Evolutionary conservation across 768 basidiomycete genomes (phyloP).

Genomic region (Naematelia aurantialba): DNA sequence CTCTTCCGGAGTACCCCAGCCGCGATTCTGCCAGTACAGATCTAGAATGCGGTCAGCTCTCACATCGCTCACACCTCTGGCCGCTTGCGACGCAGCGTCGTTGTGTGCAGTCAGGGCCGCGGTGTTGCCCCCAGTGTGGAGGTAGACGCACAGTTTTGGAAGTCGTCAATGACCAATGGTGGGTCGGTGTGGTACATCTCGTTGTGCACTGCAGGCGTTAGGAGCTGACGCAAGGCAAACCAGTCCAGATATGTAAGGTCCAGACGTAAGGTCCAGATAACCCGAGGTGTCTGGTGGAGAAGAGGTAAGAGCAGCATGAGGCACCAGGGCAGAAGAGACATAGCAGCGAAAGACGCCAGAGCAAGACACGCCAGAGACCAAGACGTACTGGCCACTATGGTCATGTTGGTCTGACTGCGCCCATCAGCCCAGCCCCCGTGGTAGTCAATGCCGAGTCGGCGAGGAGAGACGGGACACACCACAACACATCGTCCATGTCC

Average conservation of each 20-base stretch:
- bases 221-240: too few species aligned
- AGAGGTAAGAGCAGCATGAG: too few species aligned
- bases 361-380: not conserved
- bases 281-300: not conserved
- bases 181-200: conserved; percentile 33
- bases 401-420: conserved; percentile 38
- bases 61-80: too few species aligned
- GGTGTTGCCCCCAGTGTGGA: not conserved
- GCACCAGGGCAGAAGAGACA: not conserved
- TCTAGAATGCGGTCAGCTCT: conserved; percentile 10
- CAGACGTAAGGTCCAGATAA: not conserved
- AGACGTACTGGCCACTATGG: conserved; percentile 37
- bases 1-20: conserved; percentile 43
- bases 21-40: conserved; percentile 49
- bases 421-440: not conserved
- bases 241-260: too few species aligned
- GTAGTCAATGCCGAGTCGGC: not conserved
- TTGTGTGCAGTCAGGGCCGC: too few species aligned
- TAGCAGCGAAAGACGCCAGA: not conserved
- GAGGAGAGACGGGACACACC: conserved; percentile 17
- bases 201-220: conserved; percentile 43
- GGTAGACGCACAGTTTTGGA: conserved; percentile 39
- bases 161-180: conserved; percentile 40
- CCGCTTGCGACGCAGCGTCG: too few species aligned
- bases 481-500: conserved; percentile 49